Base-by-base conservation (phyloP, 1,284 basidiomycete genomes). In the Puccinia triticina region DNA sequence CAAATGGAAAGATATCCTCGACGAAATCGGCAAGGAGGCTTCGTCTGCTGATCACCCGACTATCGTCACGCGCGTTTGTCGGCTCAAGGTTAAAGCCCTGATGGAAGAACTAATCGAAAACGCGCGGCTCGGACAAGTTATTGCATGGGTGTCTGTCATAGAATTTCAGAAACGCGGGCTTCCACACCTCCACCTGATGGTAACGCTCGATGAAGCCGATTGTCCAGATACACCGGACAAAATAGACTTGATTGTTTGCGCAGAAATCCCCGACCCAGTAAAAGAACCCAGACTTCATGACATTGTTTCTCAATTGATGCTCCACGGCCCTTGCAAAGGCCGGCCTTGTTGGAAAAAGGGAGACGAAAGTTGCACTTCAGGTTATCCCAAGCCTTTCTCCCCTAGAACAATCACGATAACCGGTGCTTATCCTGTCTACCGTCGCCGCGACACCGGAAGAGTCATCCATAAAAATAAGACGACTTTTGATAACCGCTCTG, bases 11-110 rank as follows among this genome's bases (percentile, higher is more conserved):
- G 67, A 57, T 37, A 12, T 59, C 32, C 71, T 37, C 4, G 72
- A 46, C 0, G 84, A 84, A 26, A 84, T 88, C 0, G 32, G 43
- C 18, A 12, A 16, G 16, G 0, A 18, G 32, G 29, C 37, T 55
- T 48, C n/a, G n/a, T n/a, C n/a, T n/a, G n/a, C n/a, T n/a, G n/a
- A n/a, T n/a, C n/a, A n/a, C n/a, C n/a, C n/a, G 1, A 53, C 50
- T 43, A 18, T 76, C 1, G 26, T 76, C 1, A 8, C 74, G 21
- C 26, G 53, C 4, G 74, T 76, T 0, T 76, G 59, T 26, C n/a
- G 61, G 1, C 23, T 61, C 1, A 76, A 76, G 32, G 14, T 76
- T 11, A 32, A 76, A 8, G 14, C 16, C 4, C 8, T 76, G 5
- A 7, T 76, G 0, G 4, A 37, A 0, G 59, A 77, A 14, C 0